Conservation (phyloP, 768 basidiomycete species). For the Xerocomus brunneocitrinus region DNA sequence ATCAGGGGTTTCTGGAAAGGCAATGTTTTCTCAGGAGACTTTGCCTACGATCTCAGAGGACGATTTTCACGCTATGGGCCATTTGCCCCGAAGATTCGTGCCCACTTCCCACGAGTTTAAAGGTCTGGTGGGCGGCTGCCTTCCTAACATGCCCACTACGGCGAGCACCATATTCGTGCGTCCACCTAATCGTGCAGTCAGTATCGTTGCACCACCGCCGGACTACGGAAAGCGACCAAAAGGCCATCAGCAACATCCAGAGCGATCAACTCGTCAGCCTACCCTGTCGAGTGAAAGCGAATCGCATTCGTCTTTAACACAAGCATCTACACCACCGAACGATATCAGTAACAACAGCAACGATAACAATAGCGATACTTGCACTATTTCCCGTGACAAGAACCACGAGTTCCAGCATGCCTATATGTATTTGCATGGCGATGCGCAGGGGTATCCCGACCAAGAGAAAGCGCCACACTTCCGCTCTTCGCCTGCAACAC, state of each 20-base stretch:
- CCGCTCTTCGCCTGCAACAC: conserved; percentile 8
- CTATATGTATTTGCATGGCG: conserved; percentile 25
- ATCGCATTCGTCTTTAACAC: conserved; percentile 10
- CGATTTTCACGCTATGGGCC: conserved; percentile 31
- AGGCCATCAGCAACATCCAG: conserved; percentile 7
- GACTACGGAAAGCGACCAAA: conserved; percentile 15
- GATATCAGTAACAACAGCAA: conserved; percentile 20
- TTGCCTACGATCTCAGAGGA: conserved; percentile 33
- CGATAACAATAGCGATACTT: conserved; percentile 21
- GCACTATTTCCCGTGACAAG: conserved; percentile 14
- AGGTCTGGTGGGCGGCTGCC: background rate
- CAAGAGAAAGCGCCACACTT: conserved; percentile 6
- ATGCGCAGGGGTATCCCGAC: conserved; percentile 1
- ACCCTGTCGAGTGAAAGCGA: conserved; percentile 1
- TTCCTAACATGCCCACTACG: background rate
- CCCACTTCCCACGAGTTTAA: conserved; percentile 1
- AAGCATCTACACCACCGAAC: conserved; percentile 21
- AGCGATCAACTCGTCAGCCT: conserved; percentile 8
- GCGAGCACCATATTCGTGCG: conserved; percentile 8
- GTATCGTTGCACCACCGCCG: conserved; percentile 27
- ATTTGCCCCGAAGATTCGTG: conserved; percentile 4
- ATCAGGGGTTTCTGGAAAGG: conserved; percentile 3
- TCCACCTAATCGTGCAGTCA: conserved; percentile 29
- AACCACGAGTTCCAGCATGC: conserved; percentile 13
- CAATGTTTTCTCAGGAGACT: conserved; percentile 16